Percentiles rank a stretch among this genome's conserved stretches.
phyloP scores from a whole-genome alignment of 768 basidiomycete species.

The Kwoniella mangroviensis region DNA sequence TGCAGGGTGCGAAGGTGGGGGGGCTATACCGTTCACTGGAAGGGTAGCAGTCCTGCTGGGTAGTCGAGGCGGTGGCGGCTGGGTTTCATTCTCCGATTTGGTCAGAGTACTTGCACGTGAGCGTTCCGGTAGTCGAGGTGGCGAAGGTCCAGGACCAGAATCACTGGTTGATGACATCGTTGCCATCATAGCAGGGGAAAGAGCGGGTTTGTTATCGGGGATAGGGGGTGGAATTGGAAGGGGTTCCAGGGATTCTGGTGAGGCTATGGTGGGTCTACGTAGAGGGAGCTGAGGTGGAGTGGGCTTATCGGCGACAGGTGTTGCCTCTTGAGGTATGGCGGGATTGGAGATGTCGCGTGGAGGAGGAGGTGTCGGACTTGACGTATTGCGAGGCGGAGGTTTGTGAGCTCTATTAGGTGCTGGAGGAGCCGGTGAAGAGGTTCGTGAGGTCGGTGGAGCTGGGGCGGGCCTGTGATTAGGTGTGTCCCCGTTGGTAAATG shows the following conservation, averaged over 20 bases:
- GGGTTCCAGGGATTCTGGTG: slow-evolving; percentile 8
- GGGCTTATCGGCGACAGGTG: background rate
- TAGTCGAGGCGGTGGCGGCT: slow-evolving; percentile 28
- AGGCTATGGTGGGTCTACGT: slow-evolving; percentile 23
- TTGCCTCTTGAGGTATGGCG: slow-evolving; percentile 1
- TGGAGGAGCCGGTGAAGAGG: slow-evolving; percentile 32
- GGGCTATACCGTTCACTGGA: slow-evolving; percentile 1
- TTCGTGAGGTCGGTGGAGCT: slow-evolving; percentile 29
- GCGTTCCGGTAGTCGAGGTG: slow-evolving; percentile 21
- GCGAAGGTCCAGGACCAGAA: slow-evolving; percentile 16
- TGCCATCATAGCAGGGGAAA: slow-evolving; percentile 1
- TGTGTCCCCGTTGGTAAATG: background rate
- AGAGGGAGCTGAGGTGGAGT: slow-evolving; percentile 29
- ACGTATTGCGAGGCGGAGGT: slow-evolving; percentile 19
- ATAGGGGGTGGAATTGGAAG: slow-evolving; percentile 19
- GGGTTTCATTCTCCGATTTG: slow-evolving; percentile 11
- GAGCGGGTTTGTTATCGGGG: slow-evolving; percentile 26
- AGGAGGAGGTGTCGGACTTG: slow-evolving; percentile 16
- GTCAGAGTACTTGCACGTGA: slow-evolving; percentile 21
- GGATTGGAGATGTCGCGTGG: slow-evolving; percentile 10
- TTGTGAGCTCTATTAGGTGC: slow-evolving; percentile 28
- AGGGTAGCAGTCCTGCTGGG: slow-evolving; percentile 27
- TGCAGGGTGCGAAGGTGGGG: slow-evolving; percentile 19
- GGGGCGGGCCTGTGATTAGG: slow-evolving; percentile 16
- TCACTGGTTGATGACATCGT: slow-evolving; percentile 1